Evolutionary conservation across 2,329 filamentous ascomycete species (phyloP).

Genomic region (Ophiostoma sp.): DNA sequence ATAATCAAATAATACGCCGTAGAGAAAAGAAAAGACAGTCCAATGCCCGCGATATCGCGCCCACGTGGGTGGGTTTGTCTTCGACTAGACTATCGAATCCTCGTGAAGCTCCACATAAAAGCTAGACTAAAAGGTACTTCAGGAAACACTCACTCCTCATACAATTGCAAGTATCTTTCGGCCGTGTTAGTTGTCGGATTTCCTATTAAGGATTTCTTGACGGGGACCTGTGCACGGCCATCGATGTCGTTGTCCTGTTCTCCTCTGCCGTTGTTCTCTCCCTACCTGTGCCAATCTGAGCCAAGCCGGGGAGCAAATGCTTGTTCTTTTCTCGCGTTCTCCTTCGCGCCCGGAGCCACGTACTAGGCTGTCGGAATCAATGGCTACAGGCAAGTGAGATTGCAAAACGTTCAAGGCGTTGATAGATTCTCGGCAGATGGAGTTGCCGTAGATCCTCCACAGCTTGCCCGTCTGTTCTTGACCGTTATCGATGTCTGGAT

Average conservation of each 20-base stretch:
- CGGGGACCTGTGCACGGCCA: too few species aligned
- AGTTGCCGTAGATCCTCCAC: too few species aligned
- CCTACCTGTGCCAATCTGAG: background rate
- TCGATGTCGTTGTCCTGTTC: background rate
- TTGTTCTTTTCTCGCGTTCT: background rate
- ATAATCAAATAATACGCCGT: background rate
- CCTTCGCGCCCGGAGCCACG: background rate
- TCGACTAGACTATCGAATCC: background rate
- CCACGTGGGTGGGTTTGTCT: conserved; percentile 5
- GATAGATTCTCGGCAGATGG: background rate
- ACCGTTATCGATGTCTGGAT: too few species aligned
- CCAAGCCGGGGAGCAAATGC: conserved; percentile 5
- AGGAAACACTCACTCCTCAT: background rate
- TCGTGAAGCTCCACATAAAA: background rate
- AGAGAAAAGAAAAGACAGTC: background rate
- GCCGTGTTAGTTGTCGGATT: background rate
- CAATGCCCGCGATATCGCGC: background rate
- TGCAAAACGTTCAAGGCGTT: background rate
- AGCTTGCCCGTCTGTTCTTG: too few species aligned
- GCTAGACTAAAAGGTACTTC: background rate
- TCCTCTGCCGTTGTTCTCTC: background rate
- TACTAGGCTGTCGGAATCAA: background rate
- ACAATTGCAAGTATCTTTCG: background rate
- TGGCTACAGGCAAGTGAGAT: background rate
- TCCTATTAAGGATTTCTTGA: background rate